These are phyloP conservation scores for Plasmodium yoelii DNA, from an alignment of 169 alveolate species.

Conservation along the genomic window DNA sequence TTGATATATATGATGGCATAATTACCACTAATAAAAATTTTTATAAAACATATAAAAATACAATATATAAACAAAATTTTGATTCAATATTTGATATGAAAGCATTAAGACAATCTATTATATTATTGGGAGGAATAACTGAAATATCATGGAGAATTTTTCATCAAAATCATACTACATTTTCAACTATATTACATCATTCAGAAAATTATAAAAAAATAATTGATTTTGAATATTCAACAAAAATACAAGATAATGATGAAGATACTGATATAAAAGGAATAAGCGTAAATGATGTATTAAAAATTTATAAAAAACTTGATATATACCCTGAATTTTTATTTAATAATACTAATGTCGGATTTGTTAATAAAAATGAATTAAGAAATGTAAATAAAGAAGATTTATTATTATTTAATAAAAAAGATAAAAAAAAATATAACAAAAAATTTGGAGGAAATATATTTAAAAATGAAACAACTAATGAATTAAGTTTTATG, in stretches of 20 bases:
- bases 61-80: conserved; percentile 6
- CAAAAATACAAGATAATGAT: conserved; percentile 38
- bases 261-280: conserved; percentile 53
- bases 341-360: conserved; percentile 14
- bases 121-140: conserved; percentile 45
- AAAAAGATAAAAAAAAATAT: conserved; percentile 5
- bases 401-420: conserved; percentile 32
- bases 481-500: background rate
- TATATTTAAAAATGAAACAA: background rate
- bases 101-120: conserved; percentile 46
- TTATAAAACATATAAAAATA: conserved; percentile 8
- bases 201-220: conserved; percentile 40
- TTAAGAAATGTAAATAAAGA: conserved; percentile 8
- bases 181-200: conserved; percentile 45
- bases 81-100: conserved; percentile 31
- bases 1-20: conserved; percentile 29
- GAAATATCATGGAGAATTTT: conserved; percentile 71
- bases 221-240: conserved; percentile 52
- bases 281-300: conserved; percentile 45
- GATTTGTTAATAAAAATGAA: conserved; percentile 39
- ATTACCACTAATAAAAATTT: conserved; percentile 46
- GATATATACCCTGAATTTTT: conserved; percentile 58
- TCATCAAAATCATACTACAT: conserved; percentile 52
- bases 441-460: background rate
- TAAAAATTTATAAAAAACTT: conserved; percentile 27